Conservation (phyloP, 2,329 filamentous ascomycete species). For the Thermothelomyces thermophilus region DNA sequence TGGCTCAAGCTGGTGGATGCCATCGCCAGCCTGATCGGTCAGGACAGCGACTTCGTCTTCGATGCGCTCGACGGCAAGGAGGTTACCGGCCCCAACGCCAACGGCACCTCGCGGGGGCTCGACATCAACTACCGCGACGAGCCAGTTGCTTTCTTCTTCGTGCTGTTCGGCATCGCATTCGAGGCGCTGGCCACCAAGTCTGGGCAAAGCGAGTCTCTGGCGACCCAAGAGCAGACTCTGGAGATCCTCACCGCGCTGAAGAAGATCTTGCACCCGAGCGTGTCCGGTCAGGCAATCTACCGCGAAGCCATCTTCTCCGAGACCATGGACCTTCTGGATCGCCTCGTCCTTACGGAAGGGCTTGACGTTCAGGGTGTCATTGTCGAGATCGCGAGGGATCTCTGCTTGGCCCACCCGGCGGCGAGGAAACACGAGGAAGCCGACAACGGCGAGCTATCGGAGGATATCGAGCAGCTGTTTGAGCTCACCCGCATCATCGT, state of each 20-base stretch:
- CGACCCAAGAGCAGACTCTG: slow-evolving; percentile 65
- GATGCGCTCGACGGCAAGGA: slow-evolving; percentile 88
- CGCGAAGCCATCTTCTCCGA: slow-evolving; percentile 93
- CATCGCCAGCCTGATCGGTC: slow-evolving; percentile 93
- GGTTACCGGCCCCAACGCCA: slow-evolving; percentile 40
- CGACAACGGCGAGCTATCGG: slow-evolving; percentile 74
- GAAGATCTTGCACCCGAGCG: slow-evolving; percentile 89
- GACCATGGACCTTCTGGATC: slow-evolving; percentile 91
- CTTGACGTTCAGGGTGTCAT: slow-evolving; percentile 85
- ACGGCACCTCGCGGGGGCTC: slow-evolving; percentile 53
- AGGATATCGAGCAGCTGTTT: slow-evolving; percentile 97
- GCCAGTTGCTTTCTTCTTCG: slow-evolving; percentile 97
- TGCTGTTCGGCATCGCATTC: slow-evolving; percentile 92
- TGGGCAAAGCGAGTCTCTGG: slow-evolving; percentile 57
- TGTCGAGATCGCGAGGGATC: slow-evolving; percentile 83
- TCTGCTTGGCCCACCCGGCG: slow-evolving; percentile 87
- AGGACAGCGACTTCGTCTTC: slow-evolving; percentile 96
- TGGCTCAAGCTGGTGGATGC: slow-evolving; percentile 97
- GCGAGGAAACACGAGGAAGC: slow-evolving; percentile 62
- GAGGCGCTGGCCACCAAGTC: slow-evolving; percentile 86
- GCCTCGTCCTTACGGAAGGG: slow-evolving; percentile 84
- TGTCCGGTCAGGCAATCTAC: slow-evolving; percentile 94
- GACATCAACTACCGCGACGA: slow-evolving; percentile 98
- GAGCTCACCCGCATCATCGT: slow-evolving; percentile 96
- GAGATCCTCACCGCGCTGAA: slow-evolving; percentile 87